Conservation (phyloP, 352 stramenopile species). For the Phytophthora meadii region DNA sequence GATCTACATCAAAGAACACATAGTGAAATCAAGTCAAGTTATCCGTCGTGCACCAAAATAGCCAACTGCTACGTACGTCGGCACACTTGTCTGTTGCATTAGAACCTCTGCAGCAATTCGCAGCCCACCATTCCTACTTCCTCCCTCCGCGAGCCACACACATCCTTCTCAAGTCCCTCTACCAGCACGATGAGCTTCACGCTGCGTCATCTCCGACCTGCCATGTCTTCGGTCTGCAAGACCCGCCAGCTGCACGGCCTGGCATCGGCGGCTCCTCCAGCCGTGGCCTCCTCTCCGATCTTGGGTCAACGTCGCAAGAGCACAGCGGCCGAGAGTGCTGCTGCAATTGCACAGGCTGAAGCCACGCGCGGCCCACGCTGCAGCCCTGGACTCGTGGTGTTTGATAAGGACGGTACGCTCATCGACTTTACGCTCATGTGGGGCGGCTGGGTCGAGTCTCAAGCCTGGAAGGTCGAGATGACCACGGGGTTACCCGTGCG, state of each 20-base stretch:
- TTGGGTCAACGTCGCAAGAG: slow-evolving; percentile 27
- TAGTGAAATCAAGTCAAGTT: slow-evolving; percentile 28
- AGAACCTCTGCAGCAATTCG: no score
- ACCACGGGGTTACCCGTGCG: slow-evolving; percentile 76
- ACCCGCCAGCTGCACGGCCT: slow-evolving; percentile 15
- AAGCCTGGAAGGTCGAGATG: slow-evolving; percentile 89
- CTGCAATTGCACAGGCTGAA: slow-evolving; percentile 31
- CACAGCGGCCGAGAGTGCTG: slow-evolving; percentile 37
- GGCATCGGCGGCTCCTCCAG: slow-evolving; percentile 5
- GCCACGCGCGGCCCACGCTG: slow-evolving; percentile 43
- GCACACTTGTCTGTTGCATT: slow-evolving; percentile 15
- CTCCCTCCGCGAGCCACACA: slow-evolving; percentile 7
- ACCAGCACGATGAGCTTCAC: slow-evolving; percentile 20
- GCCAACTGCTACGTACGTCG: slow-evolving; percentile 18
- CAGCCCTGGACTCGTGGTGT: slow-evolving; percentile 81
- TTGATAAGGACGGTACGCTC: slow-evolving; percentile 91
- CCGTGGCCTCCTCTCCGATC: slow-evolving; percentile 3
- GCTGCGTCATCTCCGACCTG: slow-evolving; percentile 16
- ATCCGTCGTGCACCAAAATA: slow-evolving; percentile 35
- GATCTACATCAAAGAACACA: neutral
- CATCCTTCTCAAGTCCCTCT: neutral
- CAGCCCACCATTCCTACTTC: slow-evolving; percentile 23
- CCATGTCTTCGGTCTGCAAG: slow-evolving; percentile 6
- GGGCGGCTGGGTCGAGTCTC: slow-evolving; percentile 86
- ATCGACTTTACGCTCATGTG: slow-evolving; percentile 93